These are phyloP conservation scores for Hemileccinum impolitum DNA, from an alignment of 768 basidiomycete species.

Conservation along the genomic window DNA sequence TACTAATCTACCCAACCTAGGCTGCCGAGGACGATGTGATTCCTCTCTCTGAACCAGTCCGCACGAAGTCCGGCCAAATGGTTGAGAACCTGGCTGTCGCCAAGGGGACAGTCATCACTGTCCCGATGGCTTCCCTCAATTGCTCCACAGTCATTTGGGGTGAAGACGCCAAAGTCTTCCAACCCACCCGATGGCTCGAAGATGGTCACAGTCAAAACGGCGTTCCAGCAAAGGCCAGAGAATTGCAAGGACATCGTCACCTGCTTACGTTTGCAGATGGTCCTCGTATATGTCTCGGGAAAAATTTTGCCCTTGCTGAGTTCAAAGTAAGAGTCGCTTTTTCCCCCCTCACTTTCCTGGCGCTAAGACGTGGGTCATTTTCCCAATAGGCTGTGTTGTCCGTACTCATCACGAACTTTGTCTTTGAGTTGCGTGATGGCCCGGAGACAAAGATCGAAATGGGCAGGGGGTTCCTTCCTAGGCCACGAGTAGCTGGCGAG, in stretches of 20 bases:
- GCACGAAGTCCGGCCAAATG: conserved; percentile 38
- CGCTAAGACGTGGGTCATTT: not conserved
- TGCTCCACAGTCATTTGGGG: conserved; percentile 57
- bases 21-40: conserved; percentile 54
- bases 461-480: conserved; percentile 9
- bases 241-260: conserved; percentile 48
- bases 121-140: conserved; percentile 49
- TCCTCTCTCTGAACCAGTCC: conserved; percentile 51
- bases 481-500: conserved; percentile 17
- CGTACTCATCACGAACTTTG: conserved; percentile 42
- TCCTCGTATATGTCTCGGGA: conserved; percentile 48
- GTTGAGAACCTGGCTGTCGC: conserved; percentile 41
- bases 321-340: conserved; percentile 24
- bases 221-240: conserved; percentile 30
- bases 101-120: conserved; percentile 42
- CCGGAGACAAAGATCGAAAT: conserved; percentile 22
- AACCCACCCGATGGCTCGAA: conserved; percentile 62
- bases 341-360: too few relatives aligned
- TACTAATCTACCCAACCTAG: conserved; percentile 20
- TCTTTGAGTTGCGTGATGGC: conserved; percentile 35
- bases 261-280: conserved; percentile 52
- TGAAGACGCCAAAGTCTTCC: conserved; percentile 50
- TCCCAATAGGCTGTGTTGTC: conserved; percentile 38
- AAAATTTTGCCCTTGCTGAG: conserved; percentile 43
- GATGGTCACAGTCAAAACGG: conserved; percentile 15